Percentiles rank a stretch among this genome's conserved stretches.
Evolutionary conservation across 1,139 yeast species (phyloP).

Genomic region (Lodderomyces elongisporus): DNA sequence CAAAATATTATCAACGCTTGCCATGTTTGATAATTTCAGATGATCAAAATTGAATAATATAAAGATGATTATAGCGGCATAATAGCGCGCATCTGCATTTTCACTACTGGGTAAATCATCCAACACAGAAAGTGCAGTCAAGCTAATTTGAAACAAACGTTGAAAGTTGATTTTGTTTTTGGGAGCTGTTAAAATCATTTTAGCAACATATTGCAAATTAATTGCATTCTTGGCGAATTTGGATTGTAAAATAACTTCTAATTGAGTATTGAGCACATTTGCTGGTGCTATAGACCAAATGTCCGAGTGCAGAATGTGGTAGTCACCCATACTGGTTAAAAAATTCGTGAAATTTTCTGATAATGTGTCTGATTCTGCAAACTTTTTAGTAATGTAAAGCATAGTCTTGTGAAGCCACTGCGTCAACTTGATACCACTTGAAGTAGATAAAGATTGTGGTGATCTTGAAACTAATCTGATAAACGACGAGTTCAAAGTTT

Average conservation of each 20-base stretch:
- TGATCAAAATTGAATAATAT: conserved; percentile 45
- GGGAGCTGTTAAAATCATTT: conserved; percentile 30
- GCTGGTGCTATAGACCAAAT: conserved; percentile 45
- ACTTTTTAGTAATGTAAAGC: conserved; percentile 56
- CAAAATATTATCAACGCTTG: conserved; percentile 8
- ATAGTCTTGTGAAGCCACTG: conserved; percentile 52
- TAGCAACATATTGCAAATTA: conserved; percentile 38
- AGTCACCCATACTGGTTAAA: conserved; percentile 17
- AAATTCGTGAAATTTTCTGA: conserved; percentile 29
- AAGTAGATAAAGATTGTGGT: no score
- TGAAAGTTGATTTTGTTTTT: conserved; percentile 39
- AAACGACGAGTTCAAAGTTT: conserved; percentile 22
- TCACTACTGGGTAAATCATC: conserved; percentile 18
- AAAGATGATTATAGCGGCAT: conserved; percentile 40
- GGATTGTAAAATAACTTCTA: conserved; percentile 54
- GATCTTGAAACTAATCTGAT: no score
- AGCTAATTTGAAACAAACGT: conserved; percentile 59
- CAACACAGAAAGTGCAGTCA: conserved; percentile 45
- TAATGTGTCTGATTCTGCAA: conserved; percentile 46
- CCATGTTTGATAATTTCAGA: conserved; percentile 40
- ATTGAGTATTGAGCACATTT: conserved; percentile 54
- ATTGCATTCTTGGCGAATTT: conserved; percentile 41
- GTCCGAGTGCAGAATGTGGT: conserved; percentile 13
- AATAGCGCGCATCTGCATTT: conserved; percentile 27
- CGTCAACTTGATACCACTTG: no score